phyloP scores from a whole-genome alignment of 176 grass and related monocot genomes.

The Hordeum vulgare region DNA sequence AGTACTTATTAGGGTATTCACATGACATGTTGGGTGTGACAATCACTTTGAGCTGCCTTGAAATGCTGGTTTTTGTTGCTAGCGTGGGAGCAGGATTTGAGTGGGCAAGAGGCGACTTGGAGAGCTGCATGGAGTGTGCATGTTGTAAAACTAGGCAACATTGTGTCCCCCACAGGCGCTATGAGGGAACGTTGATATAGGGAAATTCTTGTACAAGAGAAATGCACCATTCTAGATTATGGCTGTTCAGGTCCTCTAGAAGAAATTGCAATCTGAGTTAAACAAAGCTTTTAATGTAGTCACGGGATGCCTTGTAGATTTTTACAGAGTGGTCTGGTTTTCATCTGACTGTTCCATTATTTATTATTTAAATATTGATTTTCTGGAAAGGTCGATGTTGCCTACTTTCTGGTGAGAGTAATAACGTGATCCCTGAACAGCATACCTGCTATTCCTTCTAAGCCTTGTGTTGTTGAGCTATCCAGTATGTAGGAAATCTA shows the following conservation, averaged over 20 bases:
- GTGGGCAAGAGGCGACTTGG: neutral
- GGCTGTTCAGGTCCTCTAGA: neutral
- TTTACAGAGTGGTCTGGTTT: neutral
- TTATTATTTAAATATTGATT: neutral
- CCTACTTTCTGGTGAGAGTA: slow-evolving; percentile 1
- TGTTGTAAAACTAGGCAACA: neutral
- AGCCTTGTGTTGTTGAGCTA: slow-evolving; percentile 5
- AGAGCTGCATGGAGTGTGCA: neutral
- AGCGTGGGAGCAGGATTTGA: neutral
- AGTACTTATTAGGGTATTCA: neutral
- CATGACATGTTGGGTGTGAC: neutral
- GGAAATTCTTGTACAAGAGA: neutral
- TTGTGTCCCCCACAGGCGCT: neutral
- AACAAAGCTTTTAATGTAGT: neutral
- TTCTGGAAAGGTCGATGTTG: slow-evolving; percentile 5
- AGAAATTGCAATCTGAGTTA: neutral
- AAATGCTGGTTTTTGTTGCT: neutral
- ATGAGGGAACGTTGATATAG: neutral
- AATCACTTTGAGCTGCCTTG: slow-evolving; percentile 4
- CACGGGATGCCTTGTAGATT: neutral
- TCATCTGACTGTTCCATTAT: neutral
- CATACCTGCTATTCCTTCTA: slow-evolving; percentile 2
- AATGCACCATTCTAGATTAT: neutral
- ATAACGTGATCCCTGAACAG: neutral
- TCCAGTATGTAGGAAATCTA: slow-evolving; percentile 2